Conservation (phyloP, 108 stramenopile genomes). For the Cyclostephanos invisitatus region DNA sequence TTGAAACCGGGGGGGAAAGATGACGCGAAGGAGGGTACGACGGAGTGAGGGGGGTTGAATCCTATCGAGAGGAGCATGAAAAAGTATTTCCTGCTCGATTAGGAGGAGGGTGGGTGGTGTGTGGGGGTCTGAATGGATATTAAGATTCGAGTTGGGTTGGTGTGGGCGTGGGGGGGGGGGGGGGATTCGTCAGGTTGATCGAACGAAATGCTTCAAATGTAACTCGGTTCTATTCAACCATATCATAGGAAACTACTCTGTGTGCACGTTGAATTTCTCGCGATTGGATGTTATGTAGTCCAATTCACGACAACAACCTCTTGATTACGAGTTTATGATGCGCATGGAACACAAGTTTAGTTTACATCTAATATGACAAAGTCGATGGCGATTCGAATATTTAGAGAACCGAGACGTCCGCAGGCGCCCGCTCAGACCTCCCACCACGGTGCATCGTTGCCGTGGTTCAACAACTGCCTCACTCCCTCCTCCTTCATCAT, state of each 20-base stretch:
- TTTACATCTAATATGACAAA: background rate
- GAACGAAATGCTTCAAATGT: no score
- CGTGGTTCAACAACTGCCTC: conserved; percentile 26
- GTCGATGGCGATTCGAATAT: background rate
- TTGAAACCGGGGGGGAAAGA: conserved; percentile 57
- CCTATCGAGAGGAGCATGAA: background rate
- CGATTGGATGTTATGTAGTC: no score
- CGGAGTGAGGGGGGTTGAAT: background rate
- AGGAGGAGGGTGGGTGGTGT: no score
- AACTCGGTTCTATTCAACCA: no score
- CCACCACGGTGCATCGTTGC: conserved; percentile 20
- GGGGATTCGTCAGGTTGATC: no score
- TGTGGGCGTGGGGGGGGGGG: no score
- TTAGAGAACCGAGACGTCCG: background rate
- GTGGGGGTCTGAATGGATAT: no score
- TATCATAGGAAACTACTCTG: no score
- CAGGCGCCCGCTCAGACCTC: conserved; percentile 3
- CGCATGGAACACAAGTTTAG: background rate
- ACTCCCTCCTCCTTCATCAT: conserved; percentile 17
- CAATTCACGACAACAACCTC: background rate
- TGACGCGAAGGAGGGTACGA: conserved; percentile 15
- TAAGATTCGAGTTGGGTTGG: no score
- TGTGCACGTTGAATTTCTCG: no score
- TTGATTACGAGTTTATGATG: background rate
- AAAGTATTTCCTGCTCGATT: no score